Evolutionary conservation across 148 eudicot genomes (phyloP).

Genomic region (Diospyros lotus): DNA sequence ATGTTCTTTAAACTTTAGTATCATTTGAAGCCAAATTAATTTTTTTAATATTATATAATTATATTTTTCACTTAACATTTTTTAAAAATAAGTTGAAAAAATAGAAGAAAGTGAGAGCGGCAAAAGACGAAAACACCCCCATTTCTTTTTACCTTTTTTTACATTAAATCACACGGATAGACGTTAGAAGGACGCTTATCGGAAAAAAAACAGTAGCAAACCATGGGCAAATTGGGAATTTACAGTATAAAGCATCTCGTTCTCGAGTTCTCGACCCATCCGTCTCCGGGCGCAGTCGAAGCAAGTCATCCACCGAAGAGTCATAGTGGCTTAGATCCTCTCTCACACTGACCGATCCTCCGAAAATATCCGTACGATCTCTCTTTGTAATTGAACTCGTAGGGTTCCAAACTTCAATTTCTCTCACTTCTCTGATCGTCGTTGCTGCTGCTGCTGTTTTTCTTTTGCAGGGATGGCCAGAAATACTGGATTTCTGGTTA

Average conservation of each 20-base stretch:
- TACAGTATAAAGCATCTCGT: not conserved
- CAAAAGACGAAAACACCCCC: too few species aligned
- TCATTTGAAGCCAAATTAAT: too few species aligned
- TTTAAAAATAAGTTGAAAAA: too few species aligned
- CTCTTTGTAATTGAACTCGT: not conserved
- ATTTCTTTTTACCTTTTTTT: too few species aligned
- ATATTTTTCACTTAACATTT: too few species aligned
- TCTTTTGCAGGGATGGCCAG: conserved; percentile 50
- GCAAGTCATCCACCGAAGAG: not conserved
- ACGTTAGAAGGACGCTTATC: too few species aligned
- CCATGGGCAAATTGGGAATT: not conserved
- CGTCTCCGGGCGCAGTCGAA: not conserved
- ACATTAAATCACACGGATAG: too few species aligned
- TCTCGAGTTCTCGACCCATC: not conserved
- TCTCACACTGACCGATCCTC: not conserved
- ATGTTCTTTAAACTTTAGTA: too few species aligned
- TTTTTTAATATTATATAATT: too few species aligned
- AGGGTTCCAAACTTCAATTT: not conserved
- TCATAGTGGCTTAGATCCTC: not conserved
- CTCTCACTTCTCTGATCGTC: not conserved
- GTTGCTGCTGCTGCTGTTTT: not conserved
- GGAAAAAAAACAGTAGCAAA: too few species aligned
- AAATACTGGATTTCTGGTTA: conserved; percentile 40
- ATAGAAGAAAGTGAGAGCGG: too few species aligned
- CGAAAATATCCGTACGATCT: not conserved